phyloP scores from a whole-genome alignment of 306 rosid species.

The Betula pendula region DNA sequence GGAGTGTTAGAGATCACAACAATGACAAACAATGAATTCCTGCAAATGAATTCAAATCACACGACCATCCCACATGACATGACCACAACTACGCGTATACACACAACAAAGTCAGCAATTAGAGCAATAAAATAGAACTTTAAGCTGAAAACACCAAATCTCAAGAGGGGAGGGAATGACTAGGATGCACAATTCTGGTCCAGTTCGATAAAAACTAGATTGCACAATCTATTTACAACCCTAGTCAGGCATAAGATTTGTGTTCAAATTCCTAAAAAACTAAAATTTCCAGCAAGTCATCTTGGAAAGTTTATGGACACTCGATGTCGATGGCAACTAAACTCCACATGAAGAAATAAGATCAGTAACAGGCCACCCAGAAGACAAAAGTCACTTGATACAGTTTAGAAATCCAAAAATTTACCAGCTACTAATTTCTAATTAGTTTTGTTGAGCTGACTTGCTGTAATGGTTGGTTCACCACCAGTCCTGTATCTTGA shows the following conservation, averaged over 20 bases:
- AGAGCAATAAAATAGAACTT: conserved; percentile 1
- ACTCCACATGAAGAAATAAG: conserved; percentile 50
- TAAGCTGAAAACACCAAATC: not conserved
- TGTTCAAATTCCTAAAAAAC: conserved; percentile 27
- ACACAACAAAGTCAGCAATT: not conserved
- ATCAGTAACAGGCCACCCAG: conserved; percentile 40
- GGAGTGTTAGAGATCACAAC: not conserved
- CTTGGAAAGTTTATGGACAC: conserved; percentile 44
- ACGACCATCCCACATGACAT: not conserved
- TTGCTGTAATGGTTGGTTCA: conserved; percentile 46
- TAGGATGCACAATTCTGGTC: conserved; percentile 28
- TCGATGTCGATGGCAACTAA: conserved; percentile 37
- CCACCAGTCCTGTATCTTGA: conserved; percentile 50
- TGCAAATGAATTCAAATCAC: not conserved
- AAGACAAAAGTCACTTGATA: conserved; percentile 38
- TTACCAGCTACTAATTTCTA: conserved; percentile 46
- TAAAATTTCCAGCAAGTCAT: conserved; percentile 38
- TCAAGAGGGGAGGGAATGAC: conserved; percentile 9
- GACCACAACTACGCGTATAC: not conserved
- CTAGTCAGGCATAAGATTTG: conserved; percentile 31
- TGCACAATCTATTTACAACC: conserved; percentile 63
- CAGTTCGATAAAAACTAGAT: conserved; percentile 42
- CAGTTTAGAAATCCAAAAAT: conserved; percentile 27
- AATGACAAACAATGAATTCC: not conserved
- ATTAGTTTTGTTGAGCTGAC: conserved; percentile 44